A percentile compares a stretch with the other conserved stretches of the same genome.
Evolutionary conservation across 495 filamentous ascomycete species (phyloP).

Genomic region (Cercophora scortea): DNA sequence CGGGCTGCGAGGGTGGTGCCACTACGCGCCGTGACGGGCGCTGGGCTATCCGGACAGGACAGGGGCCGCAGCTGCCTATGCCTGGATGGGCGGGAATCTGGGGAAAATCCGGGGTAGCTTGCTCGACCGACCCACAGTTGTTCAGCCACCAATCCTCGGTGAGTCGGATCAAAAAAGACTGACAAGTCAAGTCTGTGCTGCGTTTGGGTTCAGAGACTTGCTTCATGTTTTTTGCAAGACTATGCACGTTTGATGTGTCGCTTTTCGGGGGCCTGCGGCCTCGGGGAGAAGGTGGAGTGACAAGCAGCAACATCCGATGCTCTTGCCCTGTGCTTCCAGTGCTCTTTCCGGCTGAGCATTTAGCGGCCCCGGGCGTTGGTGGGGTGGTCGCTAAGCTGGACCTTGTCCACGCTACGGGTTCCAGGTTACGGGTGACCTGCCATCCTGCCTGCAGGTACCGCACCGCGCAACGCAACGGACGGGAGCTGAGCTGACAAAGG

Average conservation of each 20-base stretch:
- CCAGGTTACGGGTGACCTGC: too few relatives aligned
- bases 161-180: not conserved
- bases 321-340: too few relatives aligned
- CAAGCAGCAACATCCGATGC: too few relatives aligned
- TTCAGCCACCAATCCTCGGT: not conserved
- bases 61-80: not conserved
- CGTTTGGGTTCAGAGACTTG: not conserved
- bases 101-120: conserved; percentile 7
- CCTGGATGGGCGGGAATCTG: not conserved
- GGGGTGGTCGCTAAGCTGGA: too few relatives aligned
- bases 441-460: too few relatives aligned
- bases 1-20: not conserved
- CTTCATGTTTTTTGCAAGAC: not conserved
- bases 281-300: too few relatives aligned
- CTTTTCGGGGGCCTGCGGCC: not conserved
- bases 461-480: too few relatives aligned
- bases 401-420: too few relatives aligned
- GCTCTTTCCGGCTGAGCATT: too few relatives aligned
- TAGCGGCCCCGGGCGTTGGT: too few relatives aligned
- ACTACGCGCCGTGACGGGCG: not conserved
- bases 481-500: too few relatives aligned
- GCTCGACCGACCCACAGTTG: not conserved
- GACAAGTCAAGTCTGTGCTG: not conserved
- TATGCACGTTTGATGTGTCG: not conserved
- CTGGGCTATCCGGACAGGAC: too few relatives aligned